Conservation (phyloP, 768 basidiomycete genomes). For the Phlebiopsis flavidoalba region DNA sequence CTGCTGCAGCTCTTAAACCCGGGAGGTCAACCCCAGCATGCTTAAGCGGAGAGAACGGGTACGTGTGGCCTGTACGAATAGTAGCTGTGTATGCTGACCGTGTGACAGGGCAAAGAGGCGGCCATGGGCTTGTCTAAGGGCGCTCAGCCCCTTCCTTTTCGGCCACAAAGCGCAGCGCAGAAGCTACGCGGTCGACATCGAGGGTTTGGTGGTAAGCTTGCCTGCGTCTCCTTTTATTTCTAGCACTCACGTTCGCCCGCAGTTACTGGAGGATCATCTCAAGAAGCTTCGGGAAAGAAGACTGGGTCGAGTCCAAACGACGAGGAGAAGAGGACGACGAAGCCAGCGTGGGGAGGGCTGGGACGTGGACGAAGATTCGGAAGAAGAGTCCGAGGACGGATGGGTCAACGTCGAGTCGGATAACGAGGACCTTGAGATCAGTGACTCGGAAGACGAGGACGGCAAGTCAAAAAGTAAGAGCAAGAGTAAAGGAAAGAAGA, state of each 20-base stretch:
- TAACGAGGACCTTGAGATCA: conserved; percentile 65
- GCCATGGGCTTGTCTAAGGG: conserved; percentile 68
- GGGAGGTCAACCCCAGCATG: conserved; percentile 95
- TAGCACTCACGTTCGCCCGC: not conserved
- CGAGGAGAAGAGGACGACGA: conserved; percentile 55
- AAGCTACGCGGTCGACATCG: conserved; percentile 81
- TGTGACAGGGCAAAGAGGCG: conserved; percentile 79
- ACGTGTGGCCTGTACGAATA: conserved; percentile 19
- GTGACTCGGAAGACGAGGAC: conserved; percentile 79
- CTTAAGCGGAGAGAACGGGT: conserved; percentile 86
- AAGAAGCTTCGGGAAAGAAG: conserved; percentile 64
- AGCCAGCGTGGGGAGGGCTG: conserved; percentile 82
- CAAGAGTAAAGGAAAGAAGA: conserved; percentile 25
- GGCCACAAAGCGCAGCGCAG: conserved; percentile 74
- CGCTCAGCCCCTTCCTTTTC: conserved; percentile 67
- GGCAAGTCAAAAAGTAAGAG: conserved; percentile 20
- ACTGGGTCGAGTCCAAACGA: conserved; percentile 41
- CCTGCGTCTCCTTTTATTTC: not conserved
- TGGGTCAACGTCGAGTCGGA: conserved; percentile 83
- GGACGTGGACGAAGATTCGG: conserved; percentile 76
- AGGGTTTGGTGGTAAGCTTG: conserved; percentile 73
- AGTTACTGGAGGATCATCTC: conserved; percentile 89
- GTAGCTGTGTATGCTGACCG: conserved; percentile 8
- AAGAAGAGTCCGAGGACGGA: conserved; percentile 47
- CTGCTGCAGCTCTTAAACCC: conserved; percentile 83